Base-by-base conservation (phyloP, 176 grass and related monocot genomes). In the Raddia distichophylla region DNA sequence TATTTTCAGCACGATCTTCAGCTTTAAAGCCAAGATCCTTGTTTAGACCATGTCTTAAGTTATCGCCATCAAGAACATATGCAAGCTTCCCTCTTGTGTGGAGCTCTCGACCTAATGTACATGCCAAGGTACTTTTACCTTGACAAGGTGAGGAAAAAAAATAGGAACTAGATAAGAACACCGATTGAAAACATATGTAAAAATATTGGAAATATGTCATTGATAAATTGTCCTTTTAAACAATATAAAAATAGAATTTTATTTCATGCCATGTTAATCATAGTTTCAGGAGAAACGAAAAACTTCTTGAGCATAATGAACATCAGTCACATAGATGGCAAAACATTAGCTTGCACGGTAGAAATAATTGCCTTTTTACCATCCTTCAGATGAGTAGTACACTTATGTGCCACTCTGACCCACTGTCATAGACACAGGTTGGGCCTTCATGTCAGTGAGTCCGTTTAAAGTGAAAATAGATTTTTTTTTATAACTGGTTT, bases 51-150 rank as follows among this genome's bases (percentile, higher is more conserved):
- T 98, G 95, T 64, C 95, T 87, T 77, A 98, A 90, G 82, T 94
- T 98, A 79, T 98, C 95, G 13, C 95, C 95, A 27, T 98, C 95
- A 68, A 98, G 95, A 67, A 98, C 80, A 83, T 94, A 94, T 37
- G 95, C 49, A 55, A 98, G 92, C 81, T 89, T 98, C 85, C 92
- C 90, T 74, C 87, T 86, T 42, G 86, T 86, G 70, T 98, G 90
- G 44, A 98, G 81, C 81, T 98, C 92, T 45, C 71, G 80, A 62
- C 86, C 86, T 48, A 98, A 77, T 34, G 90, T 93, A 74, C 95
- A 98, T 9, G 95, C 95, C 60, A 98, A 87, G 7, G 95, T 98
- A 80, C 95, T 98, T 89, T 97, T 97, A 64, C 94, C 94, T 94
- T 87, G 67, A 64, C 65, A 85, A 59, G 1, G 43, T 42, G 2